These are phyloP conservation scores for Aspergillus glaucus DNA, from an alignment of 2,329 filamentous ascomycete genomes.

Conservation along the genomic window DNA sequence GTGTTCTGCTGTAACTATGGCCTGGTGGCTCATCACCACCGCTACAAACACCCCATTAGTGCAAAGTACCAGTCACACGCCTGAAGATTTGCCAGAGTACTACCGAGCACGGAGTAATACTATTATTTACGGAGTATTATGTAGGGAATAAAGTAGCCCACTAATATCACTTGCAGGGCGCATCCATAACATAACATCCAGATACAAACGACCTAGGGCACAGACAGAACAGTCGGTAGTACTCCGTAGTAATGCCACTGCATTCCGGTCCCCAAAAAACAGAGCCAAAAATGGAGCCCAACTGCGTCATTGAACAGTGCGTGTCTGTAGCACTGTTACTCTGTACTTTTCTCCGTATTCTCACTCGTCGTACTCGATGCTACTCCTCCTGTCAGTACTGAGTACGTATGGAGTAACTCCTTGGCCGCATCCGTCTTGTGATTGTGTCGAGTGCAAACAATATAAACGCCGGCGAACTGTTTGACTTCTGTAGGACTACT, in stretches of 20 bases:
- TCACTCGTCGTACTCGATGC: too few species aligned
- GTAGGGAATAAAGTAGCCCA: too few species aligned
- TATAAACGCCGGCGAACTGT: too few species aligned
- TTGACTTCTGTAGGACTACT: too few species aligned
- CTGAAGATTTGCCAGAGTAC: neutral
- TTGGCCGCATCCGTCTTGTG: too few species aligned
- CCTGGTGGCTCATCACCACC: too few species aligned
- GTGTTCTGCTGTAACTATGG: too few species aligned
- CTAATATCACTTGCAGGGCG: neutral
- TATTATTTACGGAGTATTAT: neutral
- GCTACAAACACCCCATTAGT: neutral
- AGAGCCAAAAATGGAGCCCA: constrained; percentile 1
- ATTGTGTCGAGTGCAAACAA: too few species aligned
- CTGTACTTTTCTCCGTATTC: neutral
- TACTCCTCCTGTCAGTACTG: too few species aligned
- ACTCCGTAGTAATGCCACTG: constrained; percentile 7
- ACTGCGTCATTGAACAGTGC: too few species aligned
- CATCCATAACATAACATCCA: neutral
- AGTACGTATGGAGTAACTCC: too few species aligned
- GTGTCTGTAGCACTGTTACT: neutral
- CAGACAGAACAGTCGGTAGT: too few species aligned
- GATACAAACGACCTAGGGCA: neutral
- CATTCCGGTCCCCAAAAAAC: constrained; percentile 5
- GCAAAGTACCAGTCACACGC: neutral
- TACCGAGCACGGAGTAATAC: neutral